Conservation (phyloP, 176 grass and related monocot genomes). For the Hordeum marinum region DNA sequence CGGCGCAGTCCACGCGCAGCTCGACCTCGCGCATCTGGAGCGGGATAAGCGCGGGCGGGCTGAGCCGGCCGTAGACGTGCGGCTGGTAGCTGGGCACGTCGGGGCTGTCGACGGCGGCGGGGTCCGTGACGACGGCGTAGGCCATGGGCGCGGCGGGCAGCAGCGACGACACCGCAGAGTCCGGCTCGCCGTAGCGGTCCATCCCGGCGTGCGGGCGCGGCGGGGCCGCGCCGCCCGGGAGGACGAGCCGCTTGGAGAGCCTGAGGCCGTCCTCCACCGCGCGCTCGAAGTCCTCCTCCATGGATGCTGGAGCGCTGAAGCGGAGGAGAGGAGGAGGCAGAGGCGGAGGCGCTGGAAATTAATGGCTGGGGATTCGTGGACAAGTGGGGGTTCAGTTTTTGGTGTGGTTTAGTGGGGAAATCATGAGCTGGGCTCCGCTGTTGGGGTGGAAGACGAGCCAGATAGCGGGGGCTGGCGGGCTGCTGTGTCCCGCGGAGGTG, state of each 20-base stretch:
- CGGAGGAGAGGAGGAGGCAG: not conserved
- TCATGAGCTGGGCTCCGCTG: not conserved
- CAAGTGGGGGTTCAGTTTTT: not conserved
- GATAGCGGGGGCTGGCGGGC: not conserved
- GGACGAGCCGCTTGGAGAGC: conserved; percentile 70
- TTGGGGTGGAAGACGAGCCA: not conserved
- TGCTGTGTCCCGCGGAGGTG: not conserved
- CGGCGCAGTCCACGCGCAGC: conserved; percentile 55
- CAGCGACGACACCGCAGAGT: not conserved
- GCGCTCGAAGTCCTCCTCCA: conserved; percentile 68
- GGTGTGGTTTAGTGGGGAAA: conserved; percentile 27
- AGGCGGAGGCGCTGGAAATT: not conserved
- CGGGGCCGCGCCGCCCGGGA: conserved; percentile 26
- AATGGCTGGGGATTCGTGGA: not conserved
- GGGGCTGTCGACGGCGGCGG: conserved; percentile 82
- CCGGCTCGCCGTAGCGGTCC: conserved; percentile 37
- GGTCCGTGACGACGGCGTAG: conserved; percentile 77
- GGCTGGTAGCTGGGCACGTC: conserved; percentile 98
- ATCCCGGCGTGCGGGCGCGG: conserved; percentile 41
- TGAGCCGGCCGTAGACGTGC: conserved; percentile 79
- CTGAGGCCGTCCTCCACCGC: conserved; percentile 87
- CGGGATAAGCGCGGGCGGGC: conserved; percentile 89
- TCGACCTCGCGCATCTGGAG: conserved; percentile 81
- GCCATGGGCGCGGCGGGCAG: conserved; percentile 68
- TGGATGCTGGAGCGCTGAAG: not conserved